These are phyloP conservation scores for Blastobotrys capitulatus DNA, from an alignment of 1,139 yeast genomes.

Conservation along the genomic window DNA sequence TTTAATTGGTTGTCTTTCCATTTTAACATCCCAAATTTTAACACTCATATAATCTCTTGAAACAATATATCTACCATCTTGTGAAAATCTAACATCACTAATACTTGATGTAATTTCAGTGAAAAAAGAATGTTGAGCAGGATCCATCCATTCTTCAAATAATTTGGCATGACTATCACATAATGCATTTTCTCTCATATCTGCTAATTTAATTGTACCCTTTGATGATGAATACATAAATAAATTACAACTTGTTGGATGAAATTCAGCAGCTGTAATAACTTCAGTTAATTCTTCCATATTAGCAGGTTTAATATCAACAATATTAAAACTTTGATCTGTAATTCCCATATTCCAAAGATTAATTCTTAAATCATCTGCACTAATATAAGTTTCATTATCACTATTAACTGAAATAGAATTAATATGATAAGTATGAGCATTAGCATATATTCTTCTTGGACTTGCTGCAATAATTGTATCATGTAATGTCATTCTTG, in stretches of 20 bases:
- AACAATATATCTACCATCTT: conserved; percentile 90
- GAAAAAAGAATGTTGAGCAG: conserved; percentile 89
- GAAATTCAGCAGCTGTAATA: conserved; percentile 96
- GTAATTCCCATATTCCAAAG: conserved; percentile 94
- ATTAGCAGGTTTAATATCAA: conserved; percentile 94
- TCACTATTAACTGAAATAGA: conserved; percentile 92
- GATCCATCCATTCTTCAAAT: conserved; percentile 91
- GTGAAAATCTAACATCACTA: conserved; percentile 87
- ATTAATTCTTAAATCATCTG: conserved; percentile 93
- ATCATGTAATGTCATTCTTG: conserved; percentile 86
- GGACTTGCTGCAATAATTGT: conserved; percentile 95
- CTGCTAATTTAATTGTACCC: conserved; percentile 92
- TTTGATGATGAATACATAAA: conserved; percentile 97
- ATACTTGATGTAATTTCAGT: conserved; percentile 96
- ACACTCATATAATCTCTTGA: conserved; percentile 97
- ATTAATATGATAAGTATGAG: conserved; percentile 97
- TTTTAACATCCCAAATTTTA: conserved; percentile 96
- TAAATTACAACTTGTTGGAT: conserved; percentile 85
- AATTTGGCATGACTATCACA: conserved; percentile 87
- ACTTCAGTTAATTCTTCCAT: conserved; percentile 99
- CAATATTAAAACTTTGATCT: conserved; percentile 91
- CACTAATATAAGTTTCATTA: conserved; percentile 89
- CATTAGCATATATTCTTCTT: conserved; percentile 84
- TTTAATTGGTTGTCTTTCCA: conserved; percentile 92
- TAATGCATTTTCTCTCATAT: conserved; percentile 92